Evolutionary conservation across 768 basidiomycete species (phyloP).

Genomic region (Udeniomyces megalosporus): DNA sequence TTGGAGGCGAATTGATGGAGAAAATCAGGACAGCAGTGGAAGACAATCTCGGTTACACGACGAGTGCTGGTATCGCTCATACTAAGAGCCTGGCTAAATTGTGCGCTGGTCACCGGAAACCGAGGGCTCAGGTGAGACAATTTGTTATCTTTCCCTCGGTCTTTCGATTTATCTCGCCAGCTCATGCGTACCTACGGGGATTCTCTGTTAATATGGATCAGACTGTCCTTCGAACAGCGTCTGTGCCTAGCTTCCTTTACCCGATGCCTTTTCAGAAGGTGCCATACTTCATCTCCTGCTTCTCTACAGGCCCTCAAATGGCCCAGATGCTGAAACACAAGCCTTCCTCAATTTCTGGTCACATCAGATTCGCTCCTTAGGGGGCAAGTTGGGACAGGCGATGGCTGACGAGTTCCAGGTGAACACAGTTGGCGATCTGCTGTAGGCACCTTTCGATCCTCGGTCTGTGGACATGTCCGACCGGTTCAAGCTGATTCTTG

Average conservation of each 20-base stretch:
- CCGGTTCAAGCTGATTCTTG: not conserved
- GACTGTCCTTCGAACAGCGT: conserved; percentile 68
- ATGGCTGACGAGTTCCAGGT: conserved; percentile 77
- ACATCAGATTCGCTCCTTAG: conserved; percentile 71
- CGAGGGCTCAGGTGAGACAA: conserved; percentile 53
- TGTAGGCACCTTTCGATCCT: no score
- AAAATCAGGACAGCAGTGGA: conserved; percentile 53
- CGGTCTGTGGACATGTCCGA: no score
- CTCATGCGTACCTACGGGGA: not conserved
- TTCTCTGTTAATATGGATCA: conserved; percentile 27
- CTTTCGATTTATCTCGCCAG: not conserved
- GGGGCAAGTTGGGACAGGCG: conserved; percentile 81
- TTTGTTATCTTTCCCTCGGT: not conserved
- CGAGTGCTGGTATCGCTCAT: conserved; percentile 75
- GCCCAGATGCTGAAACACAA: not conserved
- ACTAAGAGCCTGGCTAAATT: conserved; percentile 96
- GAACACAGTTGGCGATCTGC: conserved; percentile 72
- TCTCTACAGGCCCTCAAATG: not conserved
- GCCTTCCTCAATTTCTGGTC: not conserved
- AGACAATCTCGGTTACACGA: conserved; percentile 70
- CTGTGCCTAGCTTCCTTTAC: conserved; percentile 66
- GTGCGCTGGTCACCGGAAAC: conserved; percentile 80
- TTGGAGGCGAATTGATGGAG: conserved; percentile 76
- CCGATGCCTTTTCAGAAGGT: conserved; percentile 84
- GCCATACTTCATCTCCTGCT: conserved; percentile 1